These are phyloP conservation scores for Cylindrotheca fusiformis DNA, from an alignment of 108 stramenopile genomes.

Conservation along the genomic window DNA sequence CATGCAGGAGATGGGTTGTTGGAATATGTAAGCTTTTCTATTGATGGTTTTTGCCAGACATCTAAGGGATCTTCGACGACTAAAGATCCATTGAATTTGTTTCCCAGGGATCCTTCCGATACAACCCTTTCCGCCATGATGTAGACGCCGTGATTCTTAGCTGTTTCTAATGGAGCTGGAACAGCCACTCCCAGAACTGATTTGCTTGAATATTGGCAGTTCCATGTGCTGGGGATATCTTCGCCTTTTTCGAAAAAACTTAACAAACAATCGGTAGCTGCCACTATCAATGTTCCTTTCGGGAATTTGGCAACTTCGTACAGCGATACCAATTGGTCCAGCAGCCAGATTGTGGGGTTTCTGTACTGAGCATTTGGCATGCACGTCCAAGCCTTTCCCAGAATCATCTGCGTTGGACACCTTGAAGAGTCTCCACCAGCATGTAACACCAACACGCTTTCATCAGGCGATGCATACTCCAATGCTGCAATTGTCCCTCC, in stretches of 20 bases:
- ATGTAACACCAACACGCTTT: constrained; percentile 42
- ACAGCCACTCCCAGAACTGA: constrained; percentile 69
- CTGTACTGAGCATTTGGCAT: constrained; percentile 35
- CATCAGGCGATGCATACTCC: constrained; percentile 29
- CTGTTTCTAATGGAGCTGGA: constrained; percentile 63
- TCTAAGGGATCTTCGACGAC: constrained; percentile 12
- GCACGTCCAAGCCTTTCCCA: constrained; percentile 82
- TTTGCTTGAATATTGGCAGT: not conserved
- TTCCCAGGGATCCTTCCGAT: not conserved
- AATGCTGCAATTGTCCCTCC: constrained; percentile 78
- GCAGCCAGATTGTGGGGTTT: constrained; percentile 58
- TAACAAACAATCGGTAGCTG: constrained; percentile 67
- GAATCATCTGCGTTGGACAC: constrained; percentile 75
- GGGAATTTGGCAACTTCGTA: constrained; percentile 40
- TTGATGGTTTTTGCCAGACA: constrained; percentile 67
- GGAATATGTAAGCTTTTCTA: constrained; percentile 32
- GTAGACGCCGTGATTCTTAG: constrained; percentile 86
- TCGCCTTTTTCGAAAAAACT: constrained; percentile 18
- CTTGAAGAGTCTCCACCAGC: constrained; percentile 81
- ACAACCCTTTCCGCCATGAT: constrained; percentile 29
- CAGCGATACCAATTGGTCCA: constrained; percentile 37
- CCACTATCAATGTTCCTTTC: constrained; percentile 56
- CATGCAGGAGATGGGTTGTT: constrained; percentile 20
- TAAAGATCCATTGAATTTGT: not conserved
- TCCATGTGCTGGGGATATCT: not conserved